phyloP scores from a whole-genome alignment of 192 early-diverging fungal species.

The Rhizophlyctis rosea region DNA sequence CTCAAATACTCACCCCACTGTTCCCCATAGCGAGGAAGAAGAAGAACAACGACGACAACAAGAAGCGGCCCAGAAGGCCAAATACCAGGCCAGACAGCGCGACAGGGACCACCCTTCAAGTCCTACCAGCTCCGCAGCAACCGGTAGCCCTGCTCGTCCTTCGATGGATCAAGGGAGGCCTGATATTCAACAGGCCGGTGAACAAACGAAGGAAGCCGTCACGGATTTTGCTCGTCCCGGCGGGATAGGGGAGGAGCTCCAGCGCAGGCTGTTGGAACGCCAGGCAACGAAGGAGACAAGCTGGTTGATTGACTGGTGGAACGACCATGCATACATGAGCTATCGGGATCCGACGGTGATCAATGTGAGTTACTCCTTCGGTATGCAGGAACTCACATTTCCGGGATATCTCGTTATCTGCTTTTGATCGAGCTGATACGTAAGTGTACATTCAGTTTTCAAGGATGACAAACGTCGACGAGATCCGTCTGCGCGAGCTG shows the following conservation, averaged over 20 bases:
- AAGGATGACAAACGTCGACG: conserved; percentile 86
- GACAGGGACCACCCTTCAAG: background rate
- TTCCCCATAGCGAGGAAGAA: background rate
- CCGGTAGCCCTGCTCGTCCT: background rate
- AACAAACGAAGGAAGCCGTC: conserved; percentile 61
- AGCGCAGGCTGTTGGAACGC: conserved; percentile 75
- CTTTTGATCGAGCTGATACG: too few species aligned
- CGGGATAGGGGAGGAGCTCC: conserved; percentile 79
- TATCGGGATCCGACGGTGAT: conserved; percentile 96
- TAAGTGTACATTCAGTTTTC: too few species aligned
- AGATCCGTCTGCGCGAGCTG: conserved; percentile 79
- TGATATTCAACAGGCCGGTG: too few species aligned
- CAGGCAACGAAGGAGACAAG: conserved; percentile 71
- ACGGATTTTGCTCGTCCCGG: conserved; percentile 77
- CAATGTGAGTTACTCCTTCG: conserved; percentile 96
- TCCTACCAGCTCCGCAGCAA: background rate
- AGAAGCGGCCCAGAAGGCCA: background rate
- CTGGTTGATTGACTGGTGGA: conserved; percentile 98
- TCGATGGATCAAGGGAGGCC: conserved; percentile 1
- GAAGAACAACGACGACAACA: background rate
- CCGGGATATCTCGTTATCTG: too few species aligned
- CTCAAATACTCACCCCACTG: too few species aligned
- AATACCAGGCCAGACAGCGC: background rate
- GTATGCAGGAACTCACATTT: too few species aligned
- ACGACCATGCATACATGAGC: conserved; percentile 84